Base-by-base conservation (phyloP, 805 yeast species). In the Nakazawaea wickerhamii region DNA sequence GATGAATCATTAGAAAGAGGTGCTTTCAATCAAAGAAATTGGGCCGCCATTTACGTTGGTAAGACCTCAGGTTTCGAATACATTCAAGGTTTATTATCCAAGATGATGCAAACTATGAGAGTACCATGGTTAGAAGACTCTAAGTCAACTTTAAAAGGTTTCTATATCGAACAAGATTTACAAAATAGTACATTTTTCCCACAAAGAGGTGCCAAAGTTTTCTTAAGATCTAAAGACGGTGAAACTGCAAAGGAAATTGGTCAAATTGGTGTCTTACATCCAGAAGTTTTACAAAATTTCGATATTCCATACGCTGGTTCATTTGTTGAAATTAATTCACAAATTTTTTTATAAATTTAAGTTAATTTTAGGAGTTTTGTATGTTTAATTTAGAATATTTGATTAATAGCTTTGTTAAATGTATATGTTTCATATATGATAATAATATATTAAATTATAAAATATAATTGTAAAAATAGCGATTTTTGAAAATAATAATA, bases 101-200 rank as follows among this genome's bases (percentile, higher is more conserved):
- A 95, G 57, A 70, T 95, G 50, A 90, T 93, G 97, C 91, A 89
- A 69, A 91, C 96, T 57, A 75, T 93, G 70, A 84, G 97, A 73
- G 80, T 95, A 28, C 77, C 79, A 35, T 86, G 95, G 93, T 65
- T 84, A 47, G 81, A 75, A 48, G 72, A 75, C 48, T 74, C 79
- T 13, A 60, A 59, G 73, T 30, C 63, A 68, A 30, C n/a, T n/a
- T 74, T 68, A 48, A 85, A 93, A 68, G 96, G 96, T 41, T 85
- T 79, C 67, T 85, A 93, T 93, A 83, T 84, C 45, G 85, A 80
- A 62, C 81, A 83, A 60, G 86, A 81, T 56, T 65, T 64, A 41
- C 69, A 72, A 21, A 73, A 80, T 59, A 73, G 79, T 38, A 84
- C 90, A 47, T 91, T 74, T 67, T 93, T 93, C 84, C 95, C 96